These are phyloP conservation scores for Blastobotrys attinorum DNA, from an alignment of 805 yeast genomes.

Conservation along the genomic window DNA sequence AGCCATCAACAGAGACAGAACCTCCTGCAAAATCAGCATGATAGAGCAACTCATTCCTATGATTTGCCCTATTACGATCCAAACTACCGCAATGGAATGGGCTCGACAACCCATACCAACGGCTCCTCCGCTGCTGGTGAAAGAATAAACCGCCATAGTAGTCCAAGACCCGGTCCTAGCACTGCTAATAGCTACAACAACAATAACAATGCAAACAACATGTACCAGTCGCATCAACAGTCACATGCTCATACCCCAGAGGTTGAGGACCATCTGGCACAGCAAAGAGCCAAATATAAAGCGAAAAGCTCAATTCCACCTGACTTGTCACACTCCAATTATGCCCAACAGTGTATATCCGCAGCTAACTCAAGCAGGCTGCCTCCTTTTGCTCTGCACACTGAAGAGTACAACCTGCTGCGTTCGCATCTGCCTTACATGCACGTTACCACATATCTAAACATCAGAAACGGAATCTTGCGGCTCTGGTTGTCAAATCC, in stretches of 20 bases:
- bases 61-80: too few relatives aligned
- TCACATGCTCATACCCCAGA: slow-evolving; percentile 9
- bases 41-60: background rate
- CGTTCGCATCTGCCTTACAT: slow-evolving; percentile 27
- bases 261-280: slow-evolving; percentile 1
- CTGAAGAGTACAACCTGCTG: slow-evolving; percentile 31
- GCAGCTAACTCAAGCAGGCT: slow-evolving; percentile 35
- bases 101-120: background rate
- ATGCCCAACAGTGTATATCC: slow-evolving; percentile 33
- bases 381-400: slow-evolving; percentile 31
- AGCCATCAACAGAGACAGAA: slow-evolving; percentile 12
- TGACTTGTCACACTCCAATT: slow-evolving; percentile 27
- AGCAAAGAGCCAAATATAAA: slow-evolving; percentile 21
- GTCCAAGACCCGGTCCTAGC: background rate
- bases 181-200: slow-evolving; percentile 3
- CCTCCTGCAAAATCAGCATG: slow-evolving; percentile 1
- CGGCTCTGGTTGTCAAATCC: slow-evolving; percentile 37
- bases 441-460: slow-evolving; percentile 36
- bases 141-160: too few relatives aligned
- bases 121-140: background rate
- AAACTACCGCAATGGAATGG: too few relatives aligned
- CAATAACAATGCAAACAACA: slow-evolving; percentile 8
- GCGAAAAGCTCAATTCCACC: slow-evolving; percentile 34
- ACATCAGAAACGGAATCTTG: slow-evolving; percentile 35
- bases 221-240: background rate